phyloP scores from a whole-genome alignment of 352 stramenopile genomes.

The Phytophthora brassicae region DNA sequence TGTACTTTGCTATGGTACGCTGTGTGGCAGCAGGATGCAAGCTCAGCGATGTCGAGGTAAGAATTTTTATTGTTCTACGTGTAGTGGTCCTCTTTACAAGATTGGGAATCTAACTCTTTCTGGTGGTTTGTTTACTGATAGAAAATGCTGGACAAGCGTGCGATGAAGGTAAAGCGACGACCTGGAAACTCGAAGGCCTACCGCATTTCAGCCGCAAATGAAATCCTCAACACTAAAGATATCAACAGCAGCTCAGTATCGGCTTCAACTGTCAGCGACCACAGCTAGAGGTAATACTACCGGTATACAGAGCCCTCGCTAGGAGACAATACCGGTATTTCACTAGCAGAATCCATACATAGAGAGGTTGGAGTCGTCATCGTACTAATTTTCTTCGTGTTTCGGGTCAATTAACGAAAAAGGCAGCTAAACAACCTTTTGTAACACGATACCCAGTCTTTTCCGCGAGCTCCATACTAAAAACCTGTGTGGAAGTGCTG shows the following conservation, averaged over 20 bases:
- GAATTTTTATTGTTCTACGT: constrained; percentile 5
- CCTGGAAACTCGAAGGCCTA: constrained; percentile 88
- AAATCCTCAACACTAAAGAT: constrained; percentile 62
- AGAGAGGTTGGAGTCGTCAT: no score
- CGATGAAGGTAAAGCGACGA: constrained; percentile 91
- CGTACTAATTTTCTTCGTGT: constrained; percentile 35
- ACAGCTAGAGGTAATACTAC: constrained; percentile 15
- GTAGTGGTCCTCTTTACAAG: constrained; percentile 8
- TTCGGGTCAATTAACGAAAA: constrained; percentile 31
- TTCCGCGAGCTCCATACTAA: not conserved
- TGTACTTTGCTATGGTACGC: constrained; percentile 96
- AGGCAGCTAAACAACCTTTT: not conserved
- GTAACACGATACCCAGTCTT: not conserved
- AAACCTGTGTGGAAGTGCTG: constrained; percentile 5
- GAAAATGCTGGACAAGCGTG: constrained; percentile 90
- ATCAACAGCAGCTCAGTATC: constrained; percentile 21
- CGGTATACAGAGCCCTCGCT: constrained; percentile 2
- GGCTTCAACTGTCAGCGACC: constrained; percentile 14
- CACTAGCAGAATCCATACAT: not conserved
- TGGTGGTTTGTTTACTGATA: constrained; percentile 18
- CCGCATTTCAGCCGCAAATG: constrained; percentile 77
- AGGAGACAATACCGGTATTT: constrained; percentile 8
- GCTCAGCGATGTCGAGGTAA: constrained; percentile 90
- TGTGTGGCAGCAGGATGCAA: constrained; percentile 91
- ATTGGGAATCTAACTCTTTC: constrained; percentile 17